Base-by-base conservation (phyloP, 257 asterid species). In the Sherardia arvensis region DNA sequence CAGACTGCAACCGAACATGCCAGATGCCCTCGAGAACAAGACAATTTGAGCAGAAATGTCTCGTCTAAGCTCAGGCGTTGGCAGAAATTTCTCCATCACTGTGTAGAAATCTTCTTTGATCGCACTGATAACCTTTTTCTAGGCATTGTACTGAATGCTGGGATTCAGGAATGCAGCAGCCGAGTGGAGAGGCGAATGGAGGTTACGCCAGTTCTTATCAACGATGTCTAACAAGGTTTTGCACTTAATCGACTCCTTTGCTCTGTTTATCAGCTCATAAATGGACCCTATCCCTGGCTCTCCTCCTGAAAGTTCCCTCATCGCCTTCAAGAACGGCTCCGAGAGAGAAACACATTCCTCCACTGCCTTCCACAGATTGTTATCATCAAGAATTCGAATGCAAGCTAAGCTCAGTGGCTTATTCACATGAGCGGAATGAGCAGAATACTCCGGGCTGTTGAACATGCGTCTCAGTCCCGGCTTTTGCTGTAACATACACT, bases 141-240 rank as follows among this genome's bases (percentile, higher is more conserved):
- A 96, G 5, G 87, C 86, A 80, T 88, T 88, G 68, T 91, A 91
- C 74, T 88, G 98, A 63, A 88, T 82, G 81, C 83, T 74, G 7
- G 98, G 98, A 81, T 91, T 91, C 73, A 91, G 75, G 70, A 83
- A 91, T 53, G 98, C 98, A 8, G 96, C 98, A 9, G 98, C 98
- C 4, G 98, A 84, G 71, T 91, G 98, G 27, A 88, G 76, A 66
- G 96, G 96, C 3, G 98, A 86, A 72, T 88, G 96, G 32, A 91
- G 94, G 65, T 84, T 88, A 81, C 80, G 88, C 96, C 96, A 88
- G 72, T 80, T 87, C 79, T 86, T 85, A 75, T 91, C 98, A 33
- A 88, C 96, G 29, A 91, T 85, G 73, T 88, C 96, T 74, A 88
- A 67, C 65, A 85, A 79, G 3, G 94, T 85, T 69, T 78, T 88